Evolutionary conservation across 2,329 filamentous ascomycete genomes (phyloP).

Genomic region (Alternaria postmessia): DNA sequence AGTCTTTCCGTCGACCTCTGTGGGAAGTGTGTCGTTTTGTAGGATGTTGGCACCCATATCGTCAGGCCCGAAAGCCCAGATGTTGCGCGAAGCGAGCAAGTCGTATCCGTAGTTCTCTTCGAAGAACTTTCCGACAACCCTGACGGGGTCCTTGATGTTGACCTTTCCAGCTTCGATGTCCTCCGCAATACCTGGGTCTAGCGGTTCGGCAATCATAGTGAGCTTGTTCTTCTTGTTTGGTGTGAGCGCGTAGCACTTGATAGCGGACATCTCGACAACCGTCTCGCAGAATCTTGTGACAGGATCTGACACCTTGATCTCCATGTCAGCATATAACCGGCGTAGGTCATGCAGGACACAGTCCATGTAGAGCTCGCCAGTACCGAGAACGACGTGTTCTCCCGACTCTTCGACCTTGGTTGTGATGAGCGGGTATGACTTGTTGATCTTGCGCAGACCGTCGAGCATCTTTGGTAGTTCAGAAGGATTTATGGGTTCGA

Average conservation of each 20-base stretch:
- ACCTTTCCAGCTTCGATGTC: constrained; percentile 93
- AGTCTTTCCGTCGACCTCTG: constrained; percentile 92
- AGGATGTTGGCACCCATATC: constrained; percentile 94
- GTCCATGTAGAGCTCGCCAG: constrained; percentile 99
- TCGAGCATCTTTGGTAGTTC: constrained; percentile 99
- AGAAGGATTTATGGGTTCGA: constrained; percentile 97
- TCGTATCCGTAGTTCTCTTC: constrained; percentile 98
- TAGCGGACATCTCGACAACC: constrained; percentile 94
- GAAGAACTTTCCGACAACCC: constrained; percentile 95
- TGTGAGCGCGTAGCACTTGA: constrained; percentile 96
- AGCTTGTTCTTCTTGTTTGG: constrained; percentile 99
- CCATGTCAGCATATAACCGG: constrained; percentile 96
- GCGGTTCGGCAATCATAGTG: constrained; percentile 95
- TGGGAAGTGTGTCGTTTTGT: constrained; percentile 94
- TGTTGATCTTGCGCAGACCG: constrained; percentile 94
- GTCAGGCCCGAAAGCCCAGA: constrained; percentile 98
- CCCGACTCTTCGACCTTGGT: constrained; percentile 99
- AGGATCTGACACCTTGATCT: constrained; percentile 97
- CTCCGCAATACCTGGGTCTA: constrained; percentile 92
- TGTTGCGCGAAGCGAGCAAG: constrained; percentile 88
- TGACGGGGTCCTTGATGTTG: constrained; percentile 89
- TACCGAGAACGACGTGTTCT: constrained; percentile 93
- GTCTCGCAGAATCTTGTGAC: constrained; percentile 98
- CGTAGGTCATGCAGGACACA: constrained; percentile 96
- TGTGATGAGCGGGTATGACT: constrained; percentile 92